A percentile compares a stretch with the other conserved stretches of the same genome.
Conservation (phyloP, 2,329 filamentous ascomycete genomes). For the Pseudovirgaria hyperparasitica region DNA sequence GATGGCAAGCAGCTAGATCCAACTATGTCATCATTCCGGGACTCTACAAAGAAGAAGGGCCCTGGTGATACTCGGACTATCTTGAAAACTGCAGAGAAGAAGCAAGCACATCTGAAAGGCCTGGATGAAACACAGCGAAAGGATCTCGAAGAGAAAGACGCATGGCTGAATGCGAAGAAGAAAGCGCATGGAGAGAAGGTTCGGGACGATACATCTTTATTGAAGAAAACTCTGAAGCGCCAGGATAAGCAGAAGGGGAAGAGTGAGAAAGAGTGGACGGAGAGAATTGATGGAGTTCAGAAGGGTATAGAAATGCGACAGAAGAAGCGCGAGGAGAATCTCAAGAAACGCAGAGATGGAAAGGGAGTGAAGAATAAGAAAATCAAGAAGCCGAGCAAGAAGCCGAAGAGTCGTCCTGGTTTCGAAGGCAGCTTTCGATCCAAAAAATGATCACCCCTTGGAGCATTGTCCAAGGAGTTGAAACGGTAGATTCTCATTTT, state of each 20-base stretch:
- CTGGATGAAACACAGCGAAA: constrained; percentile 71
- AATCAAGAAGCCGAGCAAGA: constrained; percentile 40
- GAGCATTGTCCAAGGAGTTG: too few relatives aligned
- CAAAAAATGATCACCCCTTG: too few relatives aligned
- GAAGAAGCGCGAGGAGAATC: constrained; percentile 36
- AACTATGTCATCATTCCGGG: constrained; percentile 48
- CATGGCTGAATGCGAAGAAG: constrained; percentile 84
- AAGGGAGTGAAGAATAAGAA: constrained; percentile 56
- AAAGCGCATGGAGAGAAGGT: constrained; percentile 82
- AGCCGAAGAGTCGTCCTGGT: constrained; percentile 40
- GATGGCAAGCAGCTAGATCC: constrained; percentile 74
- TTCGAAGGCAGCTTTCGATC: constrained; percentile 57
- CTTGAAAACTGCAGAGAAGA: constrained; percentile 73
- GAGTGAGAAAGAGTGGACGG: constrained; percentile 72
- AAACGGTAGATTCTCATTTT: too few relatives aligned
- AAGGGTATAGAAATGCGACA: constrained; percentile 36
- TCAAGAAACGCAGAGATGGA: constrained; percentile 64
- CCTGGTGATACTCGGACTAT: constrained; percentile 76
- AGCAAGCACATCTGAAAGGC: constrained; percentile 63
- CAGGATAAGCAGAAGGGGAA: constrained; percentile 85
- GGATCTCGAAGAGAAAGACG: constrained; percentile 84
- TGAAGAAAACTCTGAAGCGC: constrained; percentile 86
- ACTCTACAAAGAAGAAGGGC: constrained; percentile 64
- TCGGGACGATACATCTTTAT: constrained; percentile 67
- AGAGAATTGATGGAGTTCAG: constrained; percentile 30